A percentile compares a stretch with the other conserved stretches of the same genome.
phyloP scores from a whole-genome alignment of 2,329 filamentous ascomycete genomes.

The Geosmithia putterillii region DNA sequence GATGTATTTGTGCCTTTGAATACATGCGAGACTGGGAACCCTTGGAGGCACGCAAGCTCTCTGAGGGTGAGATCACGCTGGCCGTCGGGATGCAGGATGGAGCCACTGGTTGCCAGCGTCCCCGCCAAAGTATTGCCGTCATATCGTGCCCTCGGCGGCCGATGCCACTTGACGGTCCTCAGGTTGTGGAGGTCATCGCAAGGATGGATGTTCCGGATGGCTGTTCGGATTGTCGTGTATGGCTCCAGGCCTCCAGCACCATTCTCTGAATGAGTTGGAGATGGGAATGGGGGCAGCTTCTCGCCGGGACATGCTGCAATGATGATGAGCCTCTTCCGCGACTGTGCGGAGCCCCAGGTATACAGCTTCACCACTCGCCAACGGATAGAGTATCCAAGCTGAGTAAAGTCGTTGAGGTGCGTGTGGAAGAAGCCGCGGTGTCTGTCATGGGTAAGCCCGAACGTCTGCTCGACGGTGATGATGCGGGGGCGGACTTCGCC shows the following conservation, averaged over 20 bases:
- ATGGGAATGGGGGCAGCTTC: slow-evolving; percentile 51
- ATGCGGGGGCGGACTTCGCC: slow-evolving; percentile 49
- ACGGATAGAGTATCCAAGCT: slow-evolving; percentile 53
- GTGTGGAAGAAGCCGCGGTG: slow-evolving; percentile 44
- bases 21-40: slow-evolving; percentile 49
- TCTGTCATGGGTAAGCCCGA: slow-evolving; percentile 44
- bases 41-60: slow-evolving; percentile 58
- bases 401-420: slow-evolving; percentile 52
- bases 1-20: slow-evolving; percentile 34
- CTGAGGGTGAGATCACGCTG: slow-evolving; percentile 49
- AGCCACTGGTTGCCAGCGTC: slow-evolving; percentile 54
- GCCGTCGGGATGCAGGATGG: slow-evolving; percentile 53
- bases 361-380: slow-evolving; percentile 49
- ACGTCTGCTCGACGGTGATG: slow-evolving; percentile 70
- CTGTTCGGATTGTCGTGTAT: slow-evolving; percentile 31
- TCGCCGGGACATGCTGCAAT: slow-evolving; percentile 58
- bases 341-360: slow-evolving; percentile 37
- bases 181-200: slow-evolving; percentile 28
- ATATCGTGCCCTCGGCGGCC: slow-evolving; percentile 23
- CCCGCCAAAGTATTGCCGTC: slow-evolving; percentile 33
- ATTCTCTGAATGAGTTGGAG: slow-evolving; percentile 40
- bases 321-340: slow-evolving; percentile 38
- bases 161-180: slow-evolving; percentile 10
- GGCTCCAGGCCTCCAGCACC: slow-evolving; percentile 20
- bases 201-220: slow-evolving; percentile 20